Base-by-base conservation (phyloP, 148 eudicot genomes). In the Camellia japonica region DNA sequence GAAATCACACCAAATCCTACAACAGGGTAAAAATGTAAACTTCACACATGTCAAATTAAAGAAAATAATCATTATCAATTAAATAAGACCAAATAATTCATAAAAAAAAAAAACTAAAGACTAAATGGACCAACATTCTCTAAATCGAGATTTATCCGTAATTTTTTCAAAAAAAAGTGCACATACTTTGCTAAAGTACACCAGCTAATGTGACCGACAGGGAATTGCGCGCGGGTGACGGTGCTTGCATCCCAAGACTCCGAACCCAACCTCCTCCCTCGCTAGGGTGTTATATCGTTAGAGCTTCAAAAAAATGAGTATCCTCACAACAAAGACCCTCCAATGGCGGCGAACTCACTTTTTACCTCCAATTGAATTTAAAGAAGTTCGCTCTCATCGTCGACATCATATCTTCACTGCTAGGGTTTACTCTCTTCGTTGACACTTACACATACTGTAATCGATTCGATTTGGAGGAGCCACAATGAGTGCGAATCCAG, bases 401-500 rank as follows among this genome's bases (percentile, higher is more conserved):
- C 66, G 66, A 60, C 6, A 18, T 44, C 59, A 5, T 19, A 47
- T 18, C 7, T 15, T 42, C 74, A 3, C 16, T 71, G 49, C 59
- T 19, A 49, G 67, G 54, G 54, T 2, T 42, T 61, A 19, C 1
- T 3, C 44, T 19, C 15, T 6, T 43, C 38, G 70, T 14, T 10
- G n/a, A 51, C 19, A 75, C 49, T 52, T 19, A 2, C 13, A 10
- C 15, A 5, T 38, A 30, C 60, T 4, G 59, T 0, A 3, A 56
- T 15, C 64, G 68, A 59, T 59, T 75, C 71, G 30, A 2, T 19
- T 79, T 1, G 58, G 6, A 49, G 58, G 2, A 70, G 3, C 38
- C 56, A 19, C 64, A 70, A 87, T 88, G 93, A 85, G 82, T 62
- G 55, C 73, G 30, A 69, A 74, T 58, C 66, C 88, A 55, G 89